Conservation (phyloP, 495 filamentous ascomycete genomes). For the Aspergillus homomorphus region DNA sequence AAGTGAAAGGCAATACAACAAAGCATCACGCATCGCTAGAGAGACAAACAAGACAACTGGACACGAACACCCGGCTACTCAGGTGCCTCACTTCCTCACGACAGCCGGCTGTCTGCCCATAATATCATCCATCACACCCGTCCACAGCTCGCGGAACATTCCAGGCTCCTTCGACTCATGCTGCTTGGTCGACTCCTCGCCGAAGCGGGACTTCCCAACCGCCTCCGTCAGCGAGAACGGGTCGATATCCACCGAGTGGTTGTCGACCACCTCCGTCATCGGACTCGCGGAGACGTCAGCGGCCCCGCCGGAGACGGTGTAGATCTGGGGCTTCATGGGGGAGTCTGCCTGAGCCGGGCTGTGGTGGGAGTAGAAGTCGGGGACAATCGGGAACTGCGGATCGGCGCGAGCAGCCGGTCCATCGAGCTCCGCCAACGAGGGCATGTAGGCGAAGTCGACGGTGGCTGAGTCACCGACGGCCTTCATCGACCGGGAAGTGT, state of each 20-base stretch:
- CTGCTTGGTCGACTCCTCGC: slow-evolving; percentile 33
- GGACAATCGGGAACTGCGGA: slow-evolving; percentile 53
- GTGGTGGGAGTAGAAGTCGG: slow-evolving; percentile 38
- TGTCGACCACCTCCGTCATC: slow-evolving; percentile 60
- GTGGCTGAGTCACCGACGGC: slow-evolving; percentile 55
- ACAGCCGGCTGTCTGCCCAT: slow-evolving; percentile 40
- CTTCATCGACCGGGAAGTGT: slow-evolving; percentile 55
- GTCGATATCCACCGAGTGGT: slow-evolving; percentile 53
- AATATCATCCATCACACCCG: slow-evolving; percentile 58
- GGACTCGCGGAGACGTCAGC: slow-evolving; percentile 52
- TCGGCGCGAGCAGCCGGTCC: slow-evolving; percentile 24
- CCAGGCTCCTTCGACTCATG: slow-evolving; percentile 31
- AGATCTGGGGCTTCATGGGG: slow-evolving; percentile 56
- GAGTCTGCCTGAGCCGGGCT: slow-evolving; percentile 23
- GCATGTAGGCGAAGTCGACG: slow-evolving; percentile 64
- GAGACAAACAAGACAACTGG: slow-evolving; percentile 10
- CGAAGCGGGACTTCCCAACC: slow-evolving; percentile 42
- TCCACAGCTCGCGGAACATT: slow-evolving; percentile 48
- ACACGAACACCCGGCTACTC: no score
- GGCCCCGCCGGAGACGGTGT: slow-evolving; percentile 50
- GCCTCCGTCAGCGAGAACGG: slow-evolving; percentile 56
- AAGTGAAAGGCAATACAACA: slow-evolving; percentile 1
- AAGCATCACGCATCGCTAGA: slow-evolving; percentile 14
- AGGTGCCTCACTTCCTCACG: slow-evolving; percentile 20
- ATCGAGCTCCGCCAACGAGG: slow-evolving; percentile 46